Percentiles rank a stretch among this genome's conserved stretches.
Evolutionary conservation across 2,329 filamentous ascomycete genomes (phyloP).

Genomic region (Fusarium incarnatum): DNA sequence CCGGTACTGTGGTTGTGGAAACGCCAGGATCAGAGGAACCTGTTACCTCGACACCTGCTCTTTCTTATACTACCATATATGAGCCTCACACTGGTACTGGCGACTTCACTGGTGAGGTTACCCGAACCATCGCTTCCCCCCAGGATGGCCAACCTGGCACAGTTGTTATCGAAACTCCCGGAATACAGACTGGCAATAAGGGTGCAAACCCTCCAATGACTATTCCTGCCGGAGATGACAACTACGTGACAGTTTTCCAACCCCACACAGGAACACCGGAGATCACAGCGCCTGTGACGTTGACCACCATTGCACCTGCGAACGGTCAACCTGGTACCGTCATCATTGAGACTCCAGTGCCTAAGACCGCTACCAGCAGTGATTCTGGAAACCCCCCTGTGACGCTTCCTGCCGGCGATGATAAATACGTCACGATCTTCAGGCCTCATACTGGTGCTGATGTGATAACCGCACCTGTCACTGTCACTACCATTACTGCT

Average conservation of each 20-base stretch:
- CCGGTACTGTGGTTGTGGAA: conserved; percentile 27
- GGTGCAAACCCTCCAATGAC: conserved; percentile 18
- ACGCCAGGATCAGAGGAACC: conserved; percentile 10
- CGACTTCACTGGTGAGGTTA: conserved; percentile 11
- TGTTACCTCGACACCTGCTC: not conserved
- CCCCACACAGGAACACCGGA: too few species aligned
- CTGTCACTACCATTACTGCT: conserved; percentile 20
- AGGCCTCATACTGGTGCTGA: conserved; percentile 31
- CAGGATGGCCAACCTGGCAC: conserved; percentile 23
- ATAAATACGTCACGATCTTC: conserved; percentile 29
- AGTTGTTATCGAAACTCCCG: conserved; percentile 27
- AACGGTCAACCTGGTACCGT: too few species aligned
- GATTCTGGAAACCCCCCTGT: not conserved
- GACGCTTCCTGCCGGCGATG: conserved; percentile 8
- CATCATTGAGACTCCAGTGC: conserved; percentile 20
- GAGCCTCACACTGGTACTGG: conserved; percentile 23
- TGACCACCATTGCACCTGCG: not conserved
- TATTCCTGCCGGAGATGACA: conserved; percentile 12
- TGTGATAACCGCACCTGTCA: conserved; percentile 21
- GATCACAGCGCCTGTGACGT: not conserved
- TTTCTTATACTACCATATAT: conserved; percentile 30
- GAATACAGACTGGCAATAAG: conserved; percentile 13
- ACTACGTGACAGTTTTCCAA: not conserved
- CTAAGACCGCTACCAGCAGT: not conserved
- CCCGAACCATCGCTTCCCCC: conserved; percentile 11